Base-by-base conservation (phyloP, 2,329 filamentous ascomycete genomes). In the Pestalotiopsis sp. region DNA sequence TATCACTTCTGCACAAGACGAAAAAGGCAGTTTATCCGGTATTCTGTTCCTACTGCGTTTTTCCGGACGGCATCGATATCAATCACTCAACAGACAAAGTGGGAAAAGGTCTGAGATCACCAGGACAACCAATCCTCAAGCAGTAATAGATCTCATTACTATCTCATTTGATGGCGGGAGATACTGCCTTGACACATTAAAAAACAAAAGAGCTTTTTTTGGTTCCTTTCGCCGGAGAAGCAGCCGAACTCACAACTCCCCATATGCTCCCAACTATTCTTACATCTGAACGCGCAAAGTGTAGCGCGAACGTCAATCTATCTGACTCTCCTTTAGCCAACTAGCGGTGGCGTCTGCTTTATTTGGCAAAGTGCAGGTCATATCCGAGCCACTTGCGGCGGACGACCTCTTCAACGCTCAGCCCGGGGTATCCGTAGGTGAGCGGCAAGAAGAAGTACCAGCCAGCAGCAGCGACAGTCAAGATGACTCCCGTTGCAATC, bases 341-440 rank as follows among this genome's bases (percentile, higher is more conserved):
- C 7, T 36, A 12, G n/a, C 7, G 4, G 6, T 20, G 20, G 20
- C 45, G 11, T 38, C 41, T 25, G 57, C 49, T 58, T 36, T 92
- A 99, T 89, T 99, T 99, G 69, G 96, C 96, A 85, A 99, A 99
- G 84, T 99, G 96, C 79, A 99, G 87, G 80, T 99, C 96, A 80
- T 98, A 99, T 72, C 93, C 93, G 73, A 99, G 86, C 95, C 95
- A 98, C 86, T 98, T 98, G 80, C 96, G 91, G 71, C 91, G 88
- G 71, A 92, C 83, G 38, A 99, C 92, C 78, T 94, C 86, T 13
- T 91, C 89, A 20, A 97, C 91, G 68, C 86, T 89, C 76, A 99
- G 86, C 41, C 95, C 95, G 4, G 96, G 96, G 79, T 93, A 95
- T 67, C 96, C 96, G 80, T 99, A 99, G 1, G 96, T 99, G 77